phyloP scores from a whole-genome alignment of 768 basidiomycete genomes.

The Mycena rebaudengoi region DNA sequence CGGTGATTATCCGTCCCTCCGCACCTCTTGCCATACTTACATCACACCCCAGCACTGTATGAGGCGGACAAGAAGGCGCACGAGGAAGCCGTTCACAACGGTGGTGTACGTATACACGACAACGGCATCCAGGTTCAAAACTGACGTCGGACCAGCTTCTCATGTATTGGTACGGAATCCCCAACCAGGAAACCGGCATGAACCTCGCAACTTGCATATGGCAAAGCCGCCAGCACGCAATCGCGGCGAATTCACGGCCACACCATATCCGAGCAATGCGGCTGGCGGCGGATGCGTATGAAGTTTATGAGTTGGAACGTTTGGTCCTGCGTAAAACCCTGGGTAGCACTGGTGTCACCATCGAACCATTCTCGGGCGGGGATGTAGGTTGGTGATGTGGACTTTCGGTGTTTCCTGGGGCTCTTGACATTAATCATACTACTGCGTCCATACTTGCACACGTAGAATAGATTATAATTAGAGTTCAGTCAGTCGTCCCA shows the following conservation, averaged over 20 bases:
- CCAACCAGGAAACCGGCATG: slow-evolving; percentile 74
- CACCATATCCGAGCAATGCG: slow-evolving; percentile 86
- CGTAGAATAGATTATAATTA: slow-evolving; percentile 13
- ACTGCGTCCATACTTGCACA: slow-evolving; percentile 22
- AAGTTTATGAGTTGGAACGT: slow-evolving; percentile 81
- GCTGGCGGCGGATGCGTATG: slow-evolving; percentile 80
- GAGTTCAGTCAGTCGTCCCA: slow-evolving; percentile 35
- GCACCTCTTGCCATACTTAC: slow-evolving; percentile 7
- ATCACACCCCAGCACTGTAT: slow-evolving; percentile 67
- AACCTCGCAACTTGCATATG: slow-evolving; percentile 98
- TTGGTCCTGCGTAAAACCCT: slow-evolving; percentile 72
- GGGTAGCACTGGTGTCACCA: slow-evolving; percentile 63
- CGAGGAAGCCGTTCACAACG: slow-evolving; percentile 90
- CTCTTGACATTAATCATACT: neutral
- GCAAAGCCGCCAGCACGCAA: slow-evolving; percentile 87
- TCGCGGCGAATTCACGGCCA: slow-evolving; percentile 80
- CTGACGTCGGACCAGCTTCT: slow-evolving; percentile 60
- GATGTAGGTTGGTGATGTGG: slow-evolving; percentile 73
- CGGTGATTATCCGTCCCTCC: slow-evolving; percentile 49
- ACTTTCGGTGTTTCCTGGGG: neutral
- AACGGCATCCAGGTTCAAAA: slow-evolving; percentile 4
- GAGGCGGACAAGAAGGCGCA: slow-evolving; percentile 89
- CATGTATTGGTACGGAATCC: slow-evolving; percentile 95
- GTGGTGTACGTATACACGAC: slow-evolving; percentile 65
- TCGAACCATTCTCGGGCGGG: slow-evolving; percentile 68